Conservation (phyloP, 2,329 filamentous ascomycete genomes). For the Neobulgaria alba region DNA sequence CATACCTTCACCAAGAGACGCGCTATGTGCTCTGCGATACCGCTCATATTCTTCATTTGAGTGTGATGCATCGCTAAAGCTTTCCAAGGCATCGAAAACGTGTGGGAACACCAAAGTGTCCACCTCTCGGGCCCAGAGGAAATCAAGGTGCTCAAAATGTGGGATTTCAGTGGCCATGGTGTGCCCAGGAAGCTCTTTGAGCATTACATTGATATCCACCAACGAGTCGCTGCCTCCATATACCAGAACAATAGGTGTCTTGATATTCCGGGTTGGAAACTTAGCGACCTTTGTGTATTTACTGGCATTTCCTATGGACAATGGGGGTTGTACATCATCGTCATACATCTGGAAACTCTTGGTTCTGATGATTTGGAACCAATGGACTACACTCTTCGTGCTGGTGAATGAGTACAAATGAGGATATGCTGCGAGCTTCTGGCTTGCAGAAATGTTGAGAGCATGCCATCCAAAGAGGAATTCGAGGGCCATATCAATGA, state of each 20-base stretch:
- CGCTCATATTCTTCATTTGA: constrained; percentile 51
- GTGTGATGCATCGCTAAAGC: constrained; percentile 51
- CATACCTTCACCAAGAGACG: constrained; percentile 16
- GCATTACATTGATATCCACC: constrained; percentile 88
- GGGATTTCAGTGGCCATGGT: constrained; percentile 81
- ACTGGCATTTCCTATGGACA: constrained; percentile 60
- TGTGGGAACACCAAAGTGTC: constrained; percentile 74
- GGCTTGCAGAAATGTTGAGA: constrained; percentile 71
- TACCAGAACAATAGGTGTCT: constrained; percentile 84
- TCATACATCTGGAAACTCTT: constrained; percentile 98
- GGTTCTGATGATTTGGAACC: constrained; percentile 98
- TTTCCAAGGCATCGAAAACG: constrained; percentile 81
- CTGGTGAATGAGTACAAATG: constrained; percentile 96
- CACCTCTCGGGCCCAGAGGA: constrained; percentile 86
- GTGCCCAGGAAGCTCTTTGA: constrained; percentile 74
- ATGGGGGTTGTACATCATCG: constrained; percentile 75
- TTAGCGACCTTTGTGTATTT: constrained; percentile 95
- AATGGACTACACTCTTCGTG: constrained; percentile 94
- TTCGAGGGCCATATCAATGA: constrained; percentile 72
- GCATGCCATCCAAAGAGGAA: constrained; percentile 90
- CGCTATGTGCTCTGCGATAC: constrained; percentile 33
- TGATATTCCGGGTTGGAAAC: constrained; percentile 95
- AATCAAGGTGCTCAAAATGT: constrained; percentile 95
- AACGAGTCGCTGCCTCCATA: constrained; percentile 92
- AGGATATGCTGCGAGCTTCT: constrained; percentile 92